These are phyloP conservation scores for Pseudogymnoascus sp. DNA, from an alignment of 2,329 filamentous ascomycete genomes.

Conservation along the genomic window DNA sequence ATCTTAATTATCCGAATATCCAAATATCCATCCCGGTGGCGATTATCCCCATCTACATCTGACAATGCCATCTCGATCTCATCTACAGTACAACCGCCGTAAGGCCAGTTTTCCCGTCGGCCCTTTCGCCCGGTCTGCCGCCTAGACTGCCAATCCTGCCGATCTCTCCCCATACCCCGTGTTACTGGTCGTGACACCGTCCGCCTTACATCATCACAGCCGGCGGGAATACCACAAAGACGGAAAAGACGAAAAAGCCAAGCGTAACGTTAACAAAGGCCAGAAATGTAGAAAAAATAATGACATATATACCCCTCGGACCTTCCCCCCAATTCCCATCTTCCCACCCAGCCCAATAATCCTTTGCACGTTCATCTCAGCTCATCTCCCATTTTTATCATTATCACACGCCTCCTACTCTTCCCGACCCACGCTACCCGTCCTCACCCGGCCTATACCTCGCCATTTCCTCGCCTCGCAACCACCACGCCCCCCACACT, in stretches of 20 bases:
- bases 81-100: neutral
- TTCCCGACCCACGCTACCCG: neutral
- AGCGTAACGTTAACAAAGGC: neutral
- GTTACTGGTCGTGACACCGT: neutral
- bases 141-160: neutral
- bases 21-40: neutral
- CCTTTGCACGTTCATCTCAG: no score
- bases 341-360: no score
- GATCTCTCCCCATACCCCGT: neutral
- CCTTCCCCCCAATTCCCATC: neutral
- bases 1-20: no score
- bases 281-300: neutral
- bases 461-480: neutral
- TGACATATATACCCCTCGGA: neutral
- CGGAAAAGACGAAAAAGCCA: neutral
- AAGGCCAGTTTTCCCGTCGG: neutral
- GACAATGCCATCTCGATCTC: neutral
- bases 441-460: neutral
- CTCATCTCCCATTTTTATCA: neutral
- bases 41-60: neutral
- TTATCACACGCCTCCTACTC: neutral
- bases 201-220: neutral
- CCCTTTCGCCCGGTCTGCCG: neutral
- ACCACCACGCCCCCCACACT: neutral
- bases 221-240: neutral